These are phyloP conservation scores for Sporisorium iseilematis-ciliati DNA, from an alignment of 1,284 basidiomycete genomes.

Conservation along the genomic window DNA sequence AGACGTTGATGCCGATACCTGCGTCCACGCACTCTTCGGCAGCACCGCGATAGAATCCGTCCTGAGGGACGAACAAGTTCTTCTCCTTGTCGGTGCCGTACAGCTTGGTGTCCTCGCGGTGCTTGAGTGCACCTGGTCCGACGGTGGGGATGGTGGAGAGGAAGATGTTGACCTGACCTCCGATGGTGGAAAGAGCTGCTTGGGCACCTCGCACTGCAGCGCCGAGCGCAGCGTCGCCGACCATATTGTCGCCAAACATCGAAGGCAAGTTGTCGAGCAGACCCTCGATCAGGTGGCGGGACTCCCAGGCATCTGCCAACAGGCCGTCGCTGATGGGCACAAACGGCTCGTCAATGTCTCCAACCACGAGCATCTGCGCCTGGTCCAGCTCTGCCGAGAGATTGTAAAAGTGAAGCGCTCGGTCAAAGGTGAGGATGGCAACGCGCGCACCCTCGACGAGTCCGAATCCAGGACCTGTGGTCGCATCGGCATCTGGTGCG, in stretches of 20 bases:
- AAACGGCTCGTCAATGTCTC: slow-evolving; percentile 92
- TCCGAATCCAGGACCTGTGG: slow-evolving; percentile 61
- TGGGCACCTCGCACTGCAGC: slow-evolving; percentile 76
- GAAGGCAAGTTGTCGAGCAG: slow-evolving; percentile 79
- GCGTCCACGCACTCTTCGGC: slow-evolving; percentile 89
- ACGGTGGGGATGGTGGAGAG: slow-evolving; percentile 81
- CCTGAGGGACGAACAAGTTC: slow-evolving; percentile 81
- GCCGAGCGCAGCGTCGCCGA: slow-evolving; percentile 79
- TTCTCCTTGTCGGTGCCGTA: slow-evolving; percentile 92
- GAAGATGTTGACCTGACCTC: slow-evolving; percentile 89
- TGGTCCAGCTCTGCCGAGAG: slow-evolving; percentile 77
- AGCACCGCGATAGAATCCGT: slow-evolving; percentile 82
- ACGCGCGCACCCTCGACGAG: slow-evolving; percentile 66
- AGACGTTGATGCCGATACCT: slow-evolving; percentile 90
- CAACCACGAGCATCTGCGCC: slow-evolving; percentile 84
- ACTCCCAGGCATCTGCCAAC: slow-evolving; percentile 82
- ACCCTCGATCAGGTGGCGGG: slow-evolving; percentile 76
- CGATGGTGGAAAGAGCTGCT: slow-evolving; percentile 80
- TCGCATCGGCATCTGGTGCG: slow-evolving; percentile 36
- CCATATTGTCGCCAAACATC: slow-evolving; percentile 75
- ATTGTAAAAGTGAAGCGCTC: slow-evolving; percentile 88
- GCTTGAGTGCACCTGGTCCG: slow-evolving; percentile 79
- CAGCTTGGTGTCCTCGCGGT: slow-evolving; percentile 78
- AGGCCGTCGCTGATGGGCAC: slow-evolving; percentile 82
- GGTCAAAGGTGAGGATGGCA: slow-evolving; percentile 87